Percentiles rank a stretch among this genome's conserved stretches.
Evolutionary conservation across 176 grass and related monocot genomes (phyloP).

Genomic region (Tillandsia fasciculata): DNA sequence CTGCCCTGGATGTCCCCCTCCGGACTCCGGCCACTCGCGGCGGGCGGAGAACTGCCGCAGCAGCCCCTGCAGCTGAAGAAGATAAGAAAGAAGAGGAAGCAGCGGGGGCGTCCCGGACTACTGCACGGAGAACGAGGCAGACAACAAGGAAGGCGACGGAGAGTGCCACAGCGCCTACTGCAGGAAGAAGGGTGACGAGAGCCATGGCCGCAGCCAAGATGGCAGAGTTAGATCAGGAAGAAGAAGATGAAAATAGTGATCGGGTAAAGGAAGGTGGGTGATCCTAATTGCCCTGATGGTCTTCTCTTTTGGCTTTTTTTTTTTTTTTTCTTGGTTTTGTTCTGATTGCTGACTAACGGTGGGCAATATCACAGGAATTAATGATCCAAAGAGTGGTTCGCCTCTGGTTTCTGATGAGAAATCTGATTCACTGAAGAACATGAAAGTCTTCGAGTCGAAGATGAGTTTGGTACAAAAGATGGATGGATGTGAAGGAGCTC

Average conservation of each 20-base stretch:
- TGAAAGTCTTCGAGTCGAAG: no score
- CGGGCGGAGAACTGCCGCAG: background rate
- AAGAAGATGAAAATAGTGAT: conserved; percentile 20
- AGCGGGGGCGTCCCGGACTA: conserved; percentile 12
- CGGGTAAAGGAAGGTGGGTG: conserved; percentile 26
- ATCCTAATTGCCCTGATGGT: background rate
- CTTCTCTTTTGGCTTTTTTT: background rate
- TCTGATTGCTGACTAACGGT: background rate
- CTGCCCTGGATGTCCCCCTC: conserved; percentile 23
- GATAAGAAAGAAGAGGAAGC: background rate
- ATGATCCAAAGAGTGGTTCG: background rate
- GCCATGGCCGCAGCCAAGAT: conserved; percentile 1
- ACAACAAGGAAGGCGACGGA: conserved; percentile 4
- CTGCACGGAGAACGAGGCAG: conserved; percentile 16
- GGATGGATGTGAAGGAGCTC: background rate
- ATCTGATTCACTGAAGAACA: background rate
- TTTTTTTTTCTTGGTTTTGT: background rate
- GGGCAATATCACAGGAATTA: background rate
- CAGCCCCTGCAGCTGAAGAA: background rate
- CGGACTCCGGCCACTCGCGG: conserved; percentile 9
- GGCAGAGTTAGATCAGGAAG: conserved; percentile 31
- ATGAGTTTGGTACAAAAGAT: background rate
- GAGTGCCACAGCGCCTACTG: conserved; percentile 7
- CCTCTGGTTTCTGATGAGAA: conserved; percentile 9
- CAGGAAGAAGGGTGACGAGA: conserved; percentile 20